These are phyloP conservation scores for Pulveroboletus sp. DNA, from an alignment of 768 basidiomycete species.

Conservation along the genomic window DNA sequence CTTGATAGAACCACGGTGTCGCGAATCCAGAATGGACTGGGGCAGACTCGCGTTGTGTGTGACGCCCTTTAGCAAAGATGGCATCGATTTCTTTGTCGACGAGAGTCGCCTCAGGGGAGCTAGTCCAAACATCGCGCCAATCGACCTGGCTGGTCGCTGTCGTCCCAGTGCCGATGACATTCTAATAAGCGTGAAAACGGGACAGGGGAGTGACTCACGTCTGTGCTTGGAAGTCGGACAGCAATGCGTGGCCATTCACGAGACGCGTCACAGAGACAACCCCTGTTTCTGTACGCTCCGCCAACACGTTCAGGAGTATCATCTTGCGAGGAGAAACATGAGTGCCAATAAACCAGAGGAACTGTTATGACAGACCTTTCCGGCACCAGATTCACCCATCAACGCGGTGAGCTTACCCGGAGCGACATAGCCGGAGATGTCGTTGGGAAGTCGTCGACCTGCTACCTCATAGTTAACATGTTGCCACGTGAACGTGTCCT, in stretches of 20 bases:
- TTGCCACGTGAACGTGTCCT: slow-evolving; percentile 78
- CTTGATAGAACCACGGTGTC: slow-evolving; percentile 50
- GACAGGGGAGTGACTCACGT: slow-evolving; percentile 50
- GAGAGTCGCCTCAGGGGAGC: slow-evolving; percentile 42
- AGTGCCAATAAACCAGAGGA: too few species aligned
- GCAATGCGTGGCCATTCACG: slow-evolving; percentile 43
- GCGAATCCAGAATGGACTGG: slow-evolving; percentile 45
- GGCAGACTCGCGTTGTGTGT: slow-evolving; percentile 35
- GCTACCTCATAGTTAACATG: slow-evolving; percentile 64
- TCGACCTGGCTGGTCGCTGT: slow-evolving; percentile 50
- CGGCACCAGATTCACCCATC: slow-evolving; percentile 63
- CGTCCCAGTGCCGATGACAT: slow-evolving; percentile 68
- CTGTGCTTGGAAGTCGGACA: slow-evolving; percentile 52
- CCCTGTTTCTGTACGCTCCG: slow-evolving; percentile 36
- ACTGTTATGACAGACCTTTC: too few species aligned
- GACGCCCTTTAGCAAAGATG: slow-evolving; percentile 48
- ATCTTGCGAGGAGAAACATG: too few species aligned
- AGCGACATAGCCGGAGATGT: slow-evolving; percentile 74
- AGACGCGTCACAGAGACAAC: slow-evolving; percentile 40
- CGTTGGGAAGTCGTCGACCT: slow-evolving; percentile 56
- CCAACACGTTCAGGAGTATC: slow-evolving; percentile 48
- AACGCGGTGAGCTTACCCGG: slow-evolving; percentile 78
- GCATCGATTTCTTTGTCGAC: slow-evolving; percentile 39
- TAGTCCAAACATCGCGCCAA: slow-evolving; percentile 64
- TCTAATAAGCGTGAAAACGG: slow-evolving; percentile 51